Evolutionary conservation across 106 monocot species (phyloP), one percentile per base, ranked within the genome.

Genomic region (Allium fistulosum): DNA sequence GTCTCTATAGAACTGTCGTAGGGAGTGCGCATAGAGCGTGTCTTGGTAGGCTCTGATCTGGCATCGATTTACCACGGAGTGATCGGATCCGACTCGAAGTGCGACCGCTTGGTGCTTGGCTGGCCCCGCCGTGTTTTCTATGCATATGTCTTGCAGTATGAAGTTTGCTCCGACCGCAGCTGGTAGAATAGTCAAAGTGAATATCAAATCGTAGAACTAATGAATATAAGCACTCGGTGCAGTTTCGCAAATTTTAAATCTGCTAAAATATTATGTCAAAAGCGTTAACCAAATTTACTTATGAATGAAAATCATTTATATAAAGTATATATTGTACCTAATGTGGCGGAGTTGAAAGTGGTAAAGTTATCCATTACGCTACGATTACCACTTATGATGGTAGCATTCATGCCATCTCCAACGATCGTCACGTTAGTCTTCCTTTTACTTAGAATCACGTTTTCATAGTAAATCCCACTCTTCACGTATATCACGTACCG

Each of bases 81-180:
- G 46, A 51, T 83, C 83, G 8, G 74, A 78, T 4, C 75, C 61
- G n/a, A 78, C 53, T 5, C 79, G 75, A 11, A 88, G 79, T 0
- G 84, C 88, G 27, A 88, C 84, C 6, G 88, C 88, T 49, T 88
- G 88, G 79, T 84, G 84, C 82, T 82, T 85, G 51, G 28, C 15
- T 48, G 88, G 76, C 1, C 88, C 84, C 45, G 88, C 84, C 16
- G 88, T 84, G 81, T 88, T 88, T 72, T 84, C 81, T 46, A 88
- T 73, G 57, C 74, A 55, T 16, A 82, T 59, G 52, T 82, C 82
- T 59, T 75, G 78, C 17, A 78, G 74, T 11, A 82, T 71, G 10
- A 82, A 61, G 1, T 78, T 78, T 18, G 74, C 74, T 2, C 74
- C 78, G 2, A 69, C 73, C 0, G 82, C 78, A 70, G 78, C 82